A percentile compares a stretch with the other conserved stretches of the same genome.
phyloP scores from a whole-genome alignment of 2,329 filamentous ascomycete genomes.

The Ophiostoma australiae region DNA sequence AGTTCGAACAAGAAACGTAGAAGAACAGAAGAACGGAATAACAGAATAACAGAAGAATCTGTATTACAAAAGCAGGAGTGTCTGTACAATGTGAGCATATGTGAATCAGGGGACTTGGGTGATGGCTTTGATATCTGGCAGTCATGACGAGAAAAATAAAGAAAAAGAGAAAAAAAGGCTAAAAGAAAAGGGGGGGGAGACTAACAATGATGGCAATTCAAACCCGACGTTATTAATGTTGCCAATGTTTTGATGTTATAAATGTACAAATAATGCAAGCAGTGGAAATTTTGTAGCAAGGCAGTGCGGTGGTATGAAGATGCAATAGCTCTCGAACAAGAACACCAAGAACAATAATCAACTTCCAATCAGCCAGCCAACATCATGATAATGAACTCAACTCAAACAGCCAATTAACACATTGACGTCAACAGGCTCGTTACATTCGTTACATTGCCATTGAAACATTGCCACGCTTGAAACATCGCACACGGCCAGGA shows the following conservation, averaged over 20 bases:
- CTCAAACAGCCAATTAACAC: background rate
- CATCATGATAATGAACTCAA: background rate
- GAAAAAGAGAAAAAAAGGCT: background rate
- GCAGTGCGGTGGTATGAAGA: background rate
- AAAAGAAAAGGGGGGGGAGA: background rate
- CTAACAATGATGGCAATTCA: background rate
- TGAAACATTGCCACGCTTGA: background rate
- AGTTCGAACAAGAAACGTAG: background rate
- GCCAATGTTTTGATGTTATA: background rate
- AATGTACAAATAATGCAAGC: background rate
- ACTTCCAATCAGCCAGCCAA: background rate
- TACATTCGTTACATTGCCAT: background rate
- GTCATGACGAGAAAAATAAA: background rate
- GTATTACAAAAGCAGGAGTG: background rate
- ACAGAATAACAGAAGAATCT: background rate
- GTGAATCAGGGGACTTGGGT: background rate
- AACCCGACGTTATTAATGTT: too few species aligned
- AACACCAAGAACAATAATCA: background rate
- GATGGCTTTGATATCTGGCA: background rate
- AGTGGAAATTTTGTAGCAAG: background rate
- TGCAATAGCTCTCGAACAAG: background rate
- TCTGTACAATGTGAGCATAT: background rate
- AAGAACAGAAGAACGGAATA: too few species aligned
- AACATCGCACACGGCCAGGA: background rate
- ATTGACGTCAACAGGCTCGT: conserved; percentile 2